phyloP scores from a whole-genome alignment of 2,329 filamentous ascomycete species.

The Byssochlamys sp. region DNA sequence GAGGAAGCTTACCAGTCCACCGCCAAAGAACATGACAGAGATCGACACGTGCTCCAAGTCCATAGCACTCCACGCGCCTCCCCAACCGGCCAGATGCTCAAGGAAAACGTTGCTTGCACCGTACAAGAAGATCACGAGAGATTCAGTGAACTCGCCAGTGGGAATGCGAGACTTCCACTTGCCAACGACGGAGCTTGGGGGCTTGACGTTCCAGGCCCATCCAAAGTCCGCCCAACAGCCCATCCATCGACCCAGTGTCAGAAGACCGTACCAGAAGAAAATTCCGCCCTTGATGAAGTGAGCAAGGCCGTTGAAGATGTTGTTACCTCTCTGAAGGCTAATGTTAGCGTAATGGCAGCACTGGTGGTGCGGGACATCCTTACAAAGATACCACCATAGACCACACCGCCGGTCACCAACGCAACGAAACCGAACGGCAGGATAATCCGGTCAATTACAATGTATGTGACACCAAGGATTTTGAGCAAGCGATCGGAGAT shows the following conservation, averaged over 20 bases:
- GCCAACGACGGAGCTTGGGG: constrained; percentile 46
- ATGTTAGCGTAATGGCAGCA: neutral
- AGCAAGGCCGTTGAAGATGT: constrained; percentile 74
- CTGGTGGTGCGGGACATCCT: constrained; percentile 29
- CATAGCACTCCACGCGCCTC: constrained; percentile 60
- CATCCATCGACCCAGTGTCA: constrained; percentile 81
- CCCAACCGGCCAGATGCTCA: constrained; percentile 71
- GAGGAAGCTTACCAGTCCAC: constrained; percentile 56
- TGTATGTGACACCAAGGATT: constrained; percentile 52
- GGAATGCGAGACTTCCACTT: constrained; percentile 55
- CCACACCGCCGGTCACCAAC: constrained; percentile 61
- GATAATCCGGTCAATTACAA: constrained; percentile 64
- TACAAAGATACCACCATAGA: constrained; percentile 77
- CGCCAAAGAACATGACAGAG: constrained; percentile 85
- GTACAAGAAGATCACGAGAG: constrained; percentile 80
- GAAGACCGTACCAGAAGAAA: constrained; percentile 84
- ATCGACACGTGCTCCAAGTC: constrained; percentile 91
- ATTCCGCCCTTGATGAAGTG: constrained; percentile 92
- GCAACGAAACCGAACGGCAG: constrained; percentile 68
- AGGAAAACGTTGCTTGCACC: constrained; percentile 84
- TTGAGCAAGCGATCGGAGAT: constrained; percentile 50
- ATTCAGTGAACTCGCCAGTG: constrained; percentile 82
- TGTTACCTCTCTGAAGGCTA: constrained; percentile 49
- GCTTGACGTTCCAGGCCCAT: constrained; percentile 90
- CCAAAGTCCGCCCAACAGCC: constrained; percentile 83